phyloP scores from a whole-genome alignment of 225 moss, liverwort and hornwort species.

The Physcomitrellopsis africana region DNA sequence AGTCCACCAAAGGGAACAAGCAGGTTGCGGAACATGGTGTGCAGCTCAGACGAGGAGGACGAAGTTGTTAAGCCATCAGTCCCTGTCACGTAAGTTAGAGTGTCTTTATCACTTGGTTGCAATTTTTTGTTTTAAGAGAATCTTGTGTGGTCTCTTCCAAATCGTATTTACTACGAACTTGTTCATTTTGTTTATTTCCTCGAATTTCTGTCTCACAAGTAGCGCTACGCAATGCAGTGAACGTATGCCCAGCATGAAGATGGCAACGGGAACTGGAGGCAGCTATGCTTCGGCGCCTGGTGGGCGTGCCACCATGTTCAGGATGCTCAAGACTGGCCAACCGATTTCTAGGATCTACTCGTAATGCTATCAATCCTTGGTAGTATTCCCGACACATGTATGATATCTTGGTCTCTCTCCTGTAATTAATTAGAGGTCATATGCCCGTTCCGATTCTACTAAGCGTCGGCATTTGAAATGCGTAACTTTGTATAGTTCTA shows the following conservation, averaged over 20 bases:
- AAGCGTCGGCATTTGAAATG: conserved; percentile 4
- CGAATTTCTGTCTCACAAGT: conserved; percentile 11
- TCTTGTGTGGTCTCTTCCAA: neutral
- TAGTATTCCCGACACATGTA: conserved; percentile 25
- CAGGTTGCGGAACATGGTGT: conserved; percentile 48
- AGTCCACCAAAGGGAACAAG: conserved; percentile 46
- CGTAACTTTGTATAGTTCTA: conserved; percentile 40
- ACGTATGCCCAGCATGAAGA: conserved; percentile 47
- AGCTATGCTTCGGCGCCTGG: conserved; percentile 38
- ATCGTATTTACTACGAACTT: neutral
- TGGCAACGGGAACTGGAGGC: conserved; percentile 49
- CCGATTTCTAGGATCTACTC: conserved; percentile 40
- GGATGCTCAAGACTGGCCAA: conserved; percentile 55
- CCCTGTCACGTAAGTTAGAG: conserved; percentile 4
- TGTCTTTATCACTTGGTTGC: neutral
- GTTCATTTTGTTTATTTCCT: neutral
- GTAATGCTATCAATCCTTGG: conserved; percentile 23
- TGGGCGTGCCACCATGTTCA: conserved; percentile 47
- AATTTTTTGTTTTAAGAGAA: neutral
- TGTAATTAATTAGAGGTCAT: conserved; percentile 39
- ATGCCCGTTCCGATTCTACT: neutral
- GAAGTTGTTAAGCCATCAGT: conserved; percentile 30
- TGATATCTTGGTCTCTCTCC: conserved; percentile 10
- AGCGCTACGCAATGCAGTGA: conserved; percentile 35
- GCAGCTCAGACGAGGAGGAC: conserved; percentile 45